Conservation (phyloP, 2,329 filamentous ascomycete species). For the Ophiobolus disseminans region DNA sequence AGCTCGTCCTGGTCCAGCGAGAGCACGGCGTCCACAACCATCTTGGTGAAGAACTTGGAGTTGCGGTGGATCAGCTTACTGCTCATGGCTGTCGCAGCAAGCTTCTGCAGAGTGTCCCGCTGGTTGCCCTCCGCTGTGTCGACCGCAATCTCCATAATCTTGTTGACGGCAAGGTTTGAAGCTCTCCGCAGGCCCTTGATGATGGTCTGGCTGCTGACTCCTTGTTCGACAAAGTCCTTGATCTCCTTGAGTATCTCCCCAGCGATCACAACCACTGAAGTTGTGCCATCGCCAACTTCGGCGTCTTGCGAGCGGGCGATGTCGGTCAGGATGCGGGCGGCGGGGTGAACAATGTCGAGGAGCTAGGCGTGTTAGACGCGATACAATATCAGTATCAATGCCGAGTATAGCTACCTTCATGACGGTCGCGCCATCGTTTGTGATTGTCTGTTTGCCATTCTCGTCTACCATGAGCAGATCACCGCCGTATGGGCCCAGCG, state of each 20-base stretch:
- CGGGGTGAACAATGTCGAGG: slow-evolving; percentile 97
- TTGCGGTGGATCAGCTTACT: slow-evolving; percentile 99
- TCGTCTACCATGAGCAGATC: slow-evolving; percentile 94
- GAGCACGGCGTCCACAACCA: slow-evolving; percentile 97
- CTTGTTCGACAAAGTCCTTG: slow-evolving; percentile 94
- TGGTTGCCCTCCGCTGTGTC: slow-evolving; percentile 82
- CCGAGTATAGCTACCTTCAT: slow-evolving; percentile 80
- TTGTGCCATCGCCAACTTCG: slow-evolving; percentile 97
- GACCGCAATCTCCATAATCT: slow-evolving; percentile 96
- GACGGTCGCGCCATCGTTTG: slow-evolving; percentile 97
- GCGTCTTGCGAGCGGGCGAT: slow-evolving; percentile 99
- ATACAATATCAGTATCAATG: background rate
- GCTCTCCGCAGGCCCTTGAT: slow-evolving; percentile 94
- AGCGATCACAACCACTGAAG: slow-evolving; percentile 95
- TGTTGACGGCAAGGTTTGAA: slow-evolving; percentile 91
- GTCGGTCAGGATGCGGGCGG: slow-evolving; percentile 94
- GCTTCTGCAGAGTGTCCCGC: slow-evolving; percentile 84
- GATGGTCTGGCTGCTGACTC: slow-evolving; percentile 95
- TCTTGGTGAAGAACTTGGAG: slow-evolving; percentile 93
- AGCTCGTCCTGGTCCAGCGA: slow-evolving; percentile 96
- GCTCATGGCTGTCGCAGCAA: slow-evolving; percentile 97
- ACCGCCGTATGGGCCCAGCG: slow-evolving; percentile 93
- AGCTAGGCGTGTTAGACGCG: slow-evolving; percentile 63
- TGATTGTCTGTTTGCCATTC: slow-evolving; percentile 96
- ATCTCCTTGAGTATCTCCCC: slow-evolving; percentile 97